These are phyloP conservation scores for Gossypium gossypioides DNA, from an alignment of 441 rosid genomes.

Conservation along the genomic window DNA sequence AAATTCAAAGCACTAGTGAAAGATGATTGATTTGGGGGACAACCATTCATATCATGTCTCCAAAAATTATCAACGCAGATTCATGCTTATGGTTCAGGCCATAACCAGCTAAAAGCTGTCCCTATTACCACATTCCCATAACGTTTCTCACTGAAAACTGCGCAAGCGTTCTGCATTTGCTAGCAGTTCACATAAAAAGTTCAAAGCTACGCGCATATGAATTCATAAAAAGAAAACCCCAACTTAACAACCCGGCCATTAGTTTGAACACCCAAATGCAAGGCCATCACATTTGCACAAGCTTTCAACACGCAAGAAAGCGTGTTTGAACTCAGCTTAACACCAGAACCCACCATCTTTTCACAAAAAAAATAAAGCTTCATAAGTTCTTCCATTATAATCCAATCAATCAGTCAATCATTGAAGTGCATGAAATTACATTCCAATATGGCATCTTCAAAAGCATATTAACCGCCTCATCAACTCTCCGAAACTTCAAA, in stretches of 20 bases:
- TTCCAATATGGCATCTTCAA: conserved; percentile 30
- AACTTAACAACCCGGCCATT: conserved; percentile 35
- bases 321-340: conserved; percentile 32
- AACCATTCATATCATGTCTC: conserved; percentile 28
- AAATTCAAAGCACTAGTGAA: conserved; percentile 55
- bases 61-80: conserved; percentile 27
- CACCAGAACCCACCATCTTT: conserved; percentile 28
- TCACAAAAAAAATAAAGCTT: conserved; percentile 25
- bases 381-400: conserved; percentile 30
- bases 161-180: conserved; percentile 26
- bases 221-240: conserved; percentile 35
- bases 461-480: conserved; percentile 33
- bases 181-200: conserved; percentile 37
- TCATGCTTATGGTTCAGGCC: conserved; percentile 32
- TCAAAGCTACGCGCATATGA: conserved; percentile 36
- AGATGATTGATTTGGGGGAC: conserved; percentile 51
- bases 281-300: conserved; percentile 32
- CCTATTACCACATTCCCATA: conserved; percentile 35
- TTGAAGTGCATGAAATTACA: conserved; percentile 51
- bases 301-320: conserved; percentile 31
- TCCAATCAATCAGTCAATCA: conserved; percentile 39
- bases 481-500: conserved; percentile 32
- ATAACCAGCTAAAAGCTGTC: conserved; percentile 44
- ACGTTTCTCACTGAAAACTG: conserved; percentile 26
- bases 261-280: conserved; percentile 34